phyloP scores from a whole-genome alignment of 768 basidiomycete genomes.

The Cystofilobasidium ferigula region DNA sequence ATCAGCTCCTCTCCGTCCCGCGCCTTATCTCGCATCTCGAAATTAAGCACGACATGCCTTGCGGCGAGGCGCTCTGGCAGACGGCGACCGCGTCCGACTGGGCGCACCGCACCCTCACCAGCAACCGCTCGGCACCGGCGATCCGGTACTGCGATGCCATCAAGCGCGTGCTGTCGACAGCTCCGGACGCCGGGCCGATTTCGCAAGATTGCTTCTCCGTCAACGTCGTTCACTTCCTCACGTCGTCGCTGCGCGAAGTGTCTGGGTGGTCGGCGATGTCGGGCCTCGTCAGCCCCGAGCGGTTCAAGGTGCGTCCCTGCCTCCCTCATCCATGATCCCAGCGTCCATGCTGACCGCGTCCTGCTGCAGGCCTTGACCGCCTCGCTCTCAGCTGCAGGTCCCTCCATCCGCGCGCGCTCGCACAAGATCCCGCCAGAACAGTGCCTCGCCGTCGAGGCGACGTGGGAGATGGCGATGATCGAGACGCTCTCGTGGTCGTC shows the following conservation, averaged over 20 bases:
- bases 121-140: neutral
- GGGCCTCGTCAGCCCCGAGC: conserved; percentile 27
- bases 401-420: neutral
- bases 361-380: neutral
- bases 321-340: neutral
- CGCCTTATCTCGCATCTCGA: conserved; percentile 32
- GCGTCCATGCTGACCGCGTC: neutral
- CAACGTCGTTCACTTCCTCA: conserved; percentile 28
- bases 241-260: conserved; percentile 30
- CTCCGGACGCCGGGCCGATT: no score
- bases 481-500: conserved; percentile 31
- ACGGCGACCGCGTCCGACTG: conserved; percentile 23
- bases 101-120: conserved; percentile 28
- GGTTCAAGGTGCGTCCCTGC: conserved; percentile 30
- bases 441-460: conserved; percentile 20
- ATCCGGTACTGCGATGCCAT: conserved; percentile 28
- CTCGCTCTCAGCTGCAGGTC: conserved; percentile 11
- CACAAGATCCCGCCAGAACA: neutral
- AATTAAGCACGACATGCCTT: conserved; percentile 33
- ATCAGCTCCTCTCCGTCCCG: conserved; percentile 30
- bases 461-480: conserved; percentile 31
- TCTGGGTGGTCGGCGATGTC: conserved; percentile 34
- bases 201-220: neutral
- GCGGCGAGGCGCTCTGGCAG: conserved; percentile 25
- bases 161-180: conserved; percentile 15